A percentile compares a stretch with the other conserved stretches of the same genome.
phyloP scores from a whole-genome alignment of 164 flowering plant genomes.

The Berberis vulgaris region DNA sequence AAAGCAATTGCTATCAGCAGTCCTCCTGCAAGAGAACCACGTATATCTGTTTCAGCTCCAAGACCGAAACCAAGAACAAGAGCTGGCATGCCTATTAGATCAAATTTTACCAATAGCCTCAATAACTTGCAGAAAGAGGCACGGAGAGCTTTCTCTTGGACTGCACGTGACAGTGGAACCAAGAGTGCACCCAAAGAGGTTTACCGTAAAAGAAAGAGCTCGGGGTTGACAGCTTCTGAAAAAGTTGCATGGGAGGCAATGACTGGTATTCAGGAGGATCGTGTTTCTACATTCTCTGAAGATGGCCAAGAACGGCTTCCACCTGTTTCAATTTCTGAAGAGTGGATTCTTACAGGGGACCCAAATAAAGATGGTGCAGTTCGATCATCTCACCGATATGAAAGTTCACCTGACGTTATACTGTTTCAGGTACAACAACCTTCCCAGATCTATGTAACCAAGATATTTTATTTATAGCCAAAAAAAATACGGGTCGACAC shows the following conservation, averaged over 20 bases:
- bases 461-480: too few species aligned
- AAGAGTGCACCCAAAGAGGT: constrained; percentile 67
- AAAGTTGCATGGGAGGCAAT: constrained; percentile 89
- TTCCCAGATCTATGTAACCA: too few species aligned
- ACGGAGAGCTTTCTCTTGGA: constrained; percentile 95
- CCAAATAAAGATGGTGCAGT: constrained; percentile 67
- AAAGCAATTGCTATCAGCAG: constrained; percentile 74
- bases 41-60: constrained; percentile 52
- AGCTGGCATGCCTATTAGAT: constrained; percentile 46
- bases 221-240: constrained; percentile 79
- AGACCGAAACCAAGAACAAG: constrained; percentile 61
- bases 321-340: constrained; percentile 76
- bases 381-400: constrained; percentile 84
- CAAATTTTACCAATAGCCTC: constrained; percentile 72
- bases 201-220: constrained; percentile 82
- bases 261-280: constrained; percentile 93
- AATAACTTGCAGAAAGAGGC: constrained; percentile 94
- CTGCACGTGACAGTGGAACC: constrained; percentile 68
- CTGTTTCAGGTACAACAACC: constrained; percentile 69
- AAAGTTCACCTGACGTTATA: constrained; percentile 87
- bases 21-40: constrained; percentile 64
- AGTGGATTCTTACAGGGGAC: constrained; percentile 95
- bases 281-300: constrained; percentile 38
- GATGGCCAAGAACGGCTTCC: constrained; percentile 93
- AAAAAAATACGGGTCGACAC: too few species aligned